phyloP scores from a whole-genome alignment of 208 protist species.

The Naegleria lovaniensis region DNA sequence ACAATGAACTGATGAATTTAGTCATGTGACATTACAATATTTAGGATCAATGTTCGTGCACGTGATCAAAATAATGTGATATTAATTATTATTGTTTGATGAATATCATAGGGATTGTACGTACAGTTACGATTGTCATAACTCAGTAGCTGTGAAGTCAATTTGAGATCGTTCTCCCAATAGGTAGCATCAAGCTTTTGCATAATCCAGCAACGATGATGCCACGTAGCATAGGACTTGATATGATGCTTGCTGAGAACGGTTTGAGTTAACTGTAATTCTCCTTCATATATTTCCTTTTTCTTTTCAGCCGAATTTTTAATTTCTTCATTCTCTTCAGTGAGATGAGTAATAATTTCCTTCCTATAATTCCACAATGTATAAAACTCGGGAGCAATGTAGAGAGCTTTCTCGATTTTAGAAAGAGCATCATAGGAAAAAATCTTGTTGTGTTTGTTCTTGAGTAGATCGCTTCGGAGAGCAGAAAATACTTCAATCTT shows the following conservation, averaged over 20 bases:
- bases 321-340: background rate
- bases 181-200: background rate
- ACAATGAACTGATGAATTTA: conserved; percentile 21
- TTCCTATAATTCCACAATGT: conserved; percentile 25
- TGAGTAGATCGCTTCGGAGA: background rate
- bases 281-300: background rate
- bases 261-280: conserved; percentile 5
- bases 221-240: conserved; percentile 6
- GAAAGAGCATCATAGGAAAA: background rate
- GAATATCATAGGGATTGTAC: too few relatives aligned
- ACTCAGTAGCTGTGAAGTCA: background rate
- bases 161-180: conserved; percentile 17
- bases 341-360: background rate
- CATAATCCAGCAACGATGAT: conserved; percentile 5
- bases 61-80: background rate
- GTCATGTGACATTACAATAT: background rate
- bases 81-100: too few relatives aligned
- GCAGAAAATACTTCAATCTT: background rate
- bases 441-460: background rate
- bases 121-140: conserved; percentile 28
- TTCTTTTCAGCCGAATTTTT: background rate
- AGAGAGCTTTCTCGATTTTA: background rate
- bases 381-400: background rate
- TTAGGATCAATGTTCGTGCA: background rate
- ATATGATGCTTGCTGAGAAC: background rate